phyloP scores from a whole-genome alignment of 179 eudicot genomes.

The Vitellaria paradoxa region DNA sequence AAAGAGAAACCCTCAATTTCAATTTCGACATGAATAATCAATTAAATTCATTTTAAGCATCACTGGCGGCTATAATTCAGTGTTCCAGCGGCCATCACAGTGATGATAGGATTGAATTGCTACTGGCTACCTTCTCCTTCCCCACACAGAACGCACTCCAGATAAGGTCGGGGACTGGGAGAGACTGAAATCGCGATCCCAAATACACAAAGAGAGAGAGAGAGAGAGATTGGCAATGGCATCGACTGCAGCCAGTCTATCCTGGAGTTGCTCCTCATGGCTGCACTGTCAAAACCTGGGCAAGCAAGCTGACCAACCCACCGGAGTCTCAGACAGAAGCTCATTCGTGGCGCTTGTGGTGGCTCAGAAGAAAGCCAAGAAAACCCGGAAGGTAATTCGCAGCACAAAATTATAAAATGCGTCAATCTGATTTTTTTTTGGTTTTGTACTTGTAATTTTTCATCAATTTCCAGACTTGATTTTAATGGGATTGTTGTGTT shows the following conservation, averaged over 20 bases:
- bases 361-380: conserved; percentile 84
- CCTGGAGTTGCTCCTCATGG: conserved; percentile 59
- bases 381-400: conserved; percentile 56
- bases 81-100: neutral
- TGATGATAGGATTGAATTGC: neutral
- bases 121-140: neutral
- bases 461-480: neutral
- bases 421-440: neutral
- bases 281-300: conserved; percentile 32
- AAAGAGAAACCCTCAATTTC: too few species aligned
- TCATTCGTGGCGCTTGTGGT: conserved; percentile 34
- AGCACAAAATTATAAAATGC: neutral
- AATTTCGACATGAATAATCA: too few species aligned
- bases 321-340: conserved; percentile 24
- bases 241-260: conserved; percentile 21
- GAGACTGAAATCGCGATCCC: too few species aligned
- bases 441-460: neutral
- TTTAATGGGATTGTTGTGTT: conserved; percentile 6
- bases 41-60: too few species aligned
- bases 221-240: too few species aligned
- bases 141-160: neutral
- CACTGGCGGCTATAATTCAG: neutral
- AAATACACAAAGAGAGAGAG: too few species aligned
- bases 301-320: conserved; percentile 24
- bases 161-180: neutral